Base-by-base conservation (phyloP, 2,329 filamentous ascomycete genomes). In the Fusarium oligoseptatum region DNA sequence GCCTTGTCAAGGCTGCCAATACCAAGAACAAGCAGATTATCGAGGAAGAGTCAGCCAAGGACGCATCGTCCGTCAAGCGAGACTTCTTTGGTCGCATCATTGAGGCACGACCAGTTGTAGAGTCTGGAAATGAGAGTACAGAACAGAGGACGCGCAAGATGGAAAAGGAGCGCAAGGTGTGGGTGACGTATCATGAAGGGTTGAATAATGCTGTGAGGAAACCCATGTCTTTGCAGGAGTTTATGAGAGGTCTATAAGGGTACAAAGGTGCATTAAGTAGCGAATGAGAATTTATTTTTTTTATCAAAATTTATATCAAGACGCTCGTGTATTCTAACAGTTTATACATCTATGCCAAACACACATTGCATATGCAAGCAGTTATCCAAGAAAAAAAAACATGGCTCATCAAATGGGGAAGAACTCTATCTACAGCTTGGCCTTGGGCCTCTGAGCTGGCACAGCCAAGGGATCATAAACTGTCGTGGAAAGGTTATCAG, bases 131-230 rank as follows among this genome's bases (percentile, higher is more conserved):
- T 12, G 85, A 85, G 66, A 80, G 69, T 15, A 72, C 67, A 56
- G 80, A 78, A 41, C 81, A 76, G 70, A 78, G 77, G 68, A 82
- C 79, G 43, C 81, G 45, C 29, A 64, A 56, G 20, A 64, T 83
- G 50, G 83, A 86, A 66, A 88, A 88, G 57, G 88, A 87, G 60
- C 90, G 78, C 11, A 87, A 92, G 77, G 93, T 95, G 5, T 98
- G 95, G 95, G 91, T 97, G 48, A 96, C 91, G 73, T 98, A 92
- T 82, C 92, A 98, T 79, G 95, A 98, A 84, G 95, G 95, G 0
- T 92, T 95, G 81, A 97, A 95, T 66, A 98, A 98, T 87, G 95
- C 95, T 12, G 95, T 98, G 70, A 89, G 93, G 82, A 98, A 97
- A 82, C 94, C 95, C 3, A 91, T 98, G 71, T 93, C 93, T 10